A percentile compares a stretch with the other conserved stretches of the same genome.
These are phyloP conservation scores for Ettlia oleoabundans DNA, from an alignment of 139 green algal species.

Conservation along the genomic window DNA sequence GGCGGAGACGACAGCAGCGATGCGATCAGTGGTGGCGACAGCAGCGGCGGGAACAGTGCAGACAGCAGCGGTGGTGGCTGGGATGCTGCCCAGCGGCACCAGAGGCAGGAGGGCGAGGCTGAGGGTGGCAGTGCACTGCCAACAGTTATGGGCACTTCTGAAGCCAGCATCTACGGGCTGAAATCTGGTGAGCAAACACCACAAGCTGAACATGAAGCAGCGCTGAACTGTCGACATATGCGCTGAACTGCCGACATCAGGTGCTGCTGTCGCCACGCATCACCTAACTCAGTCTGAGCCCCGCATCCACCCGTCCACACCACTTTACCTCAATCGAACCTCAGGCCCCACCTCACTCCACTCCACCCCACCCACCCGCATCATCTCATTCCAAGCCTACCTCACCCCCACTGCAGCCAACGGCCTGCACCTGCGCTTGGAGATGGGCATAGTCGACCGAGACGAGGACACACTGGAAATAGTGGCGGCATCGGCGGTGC, in stretches of 20 bases:
- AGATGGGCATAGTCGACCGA: constrained; percentile 71
- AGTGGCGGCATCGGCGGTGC: constrained; percentile 62
- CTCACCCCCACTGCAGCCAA: constrained; percentile 37
- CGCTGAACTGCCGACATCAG: no score
- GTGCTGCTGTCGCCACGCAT: no score
- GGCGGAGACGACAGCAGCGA: no score
- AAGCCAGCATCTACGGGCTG: background rate
- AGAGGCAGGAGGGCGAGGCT: no score
- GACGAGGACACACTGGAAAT: constrained; percentile 65
- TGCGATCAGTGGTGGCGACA: background rate
- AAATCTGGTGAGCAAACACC: background rate
- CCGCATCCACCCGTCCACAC: background rate
- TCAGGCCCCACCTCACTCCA: no score
- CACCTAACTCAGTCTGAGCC: no score
- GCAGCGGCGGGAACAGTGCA: no score
- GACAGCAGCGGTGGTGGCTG: background rate
- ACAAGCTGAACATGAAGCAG: background rate
- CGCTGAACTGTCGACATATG: no score
- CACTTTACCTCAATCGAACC: background rate
- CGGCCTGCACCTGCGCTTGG: constrained; percentile 60
- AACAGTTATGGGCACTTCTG: background rate
- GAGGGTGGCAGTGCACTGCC: background rate
- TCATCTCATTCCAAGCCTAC: no score
- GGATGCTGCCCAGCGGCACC: constrained; percentile 4
- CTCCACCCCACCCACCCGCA: no score